Percentiles rank a stretch among this genome's conserved stretches.
phyloP scores from a whole-genome alignment of 106 monocot species.

The Dioscorea alata region DNA sequence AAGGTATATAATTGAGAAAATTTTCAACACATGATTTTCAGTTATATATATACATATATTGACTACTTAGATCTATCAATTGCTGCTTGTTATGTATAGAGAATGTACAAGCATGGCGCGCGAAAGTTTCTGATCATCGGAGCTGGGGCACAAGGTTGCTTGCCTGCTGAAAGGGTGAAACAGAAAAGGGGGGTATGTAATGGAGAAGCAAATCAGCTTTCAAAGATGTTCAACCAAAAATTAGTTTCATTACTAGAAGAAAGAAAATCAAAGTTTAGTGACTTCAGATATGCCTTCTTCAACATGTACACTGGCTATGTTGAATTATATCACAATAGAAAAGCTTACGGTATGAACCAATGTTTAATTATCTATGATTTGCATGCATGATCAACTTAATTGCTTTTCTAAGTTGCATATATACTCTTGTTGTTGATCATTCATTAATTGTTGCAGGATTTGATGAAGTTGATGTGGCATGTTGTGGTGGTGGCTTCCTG shows the following conservation, averaged over 20 bases:
- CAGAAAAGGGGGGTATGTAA: conserved; percentile 32
- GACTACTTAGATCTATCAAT: too few relatives aligned
- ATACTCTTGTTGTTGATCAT: not conserved
- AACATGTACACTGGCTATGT: conserved; percentile 7
- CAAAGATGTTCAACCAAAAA: conserved; percentile 15
- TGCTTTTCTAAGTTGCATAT: too few relatives aligned
- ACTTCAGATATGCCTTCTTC: conserved; percentile 60
- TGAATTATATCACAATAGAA: too few relatives aligned
- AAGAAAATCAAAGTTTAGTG: conserved; percentile 19
- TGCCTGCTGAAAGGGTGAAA: conserved; percentile 34
- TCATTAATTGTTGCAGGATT: conserved; percentile 19
- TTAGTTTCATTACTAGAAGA: conserved; percentile 23
- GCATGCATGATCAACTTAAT: too few relatives aligned
- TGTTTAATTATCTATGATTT: too few relatives aligned
- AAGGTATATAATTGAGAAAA: conserved; percentile 28
- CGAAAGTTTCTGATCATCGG: conserved; percentile 56
- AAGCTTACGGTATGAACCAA: conserved; percentile 27
- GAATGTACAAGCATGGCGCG: conserved; percentile 60
- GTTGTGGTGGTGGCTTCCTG: conserved; percentile 48
- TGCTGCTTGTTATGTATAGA: conserved; percentile 13
- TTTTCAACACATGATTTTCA: too few relatives aligned
- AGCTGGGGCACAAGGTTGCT: conserved; percentile 53
- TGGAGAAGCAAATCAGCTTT: conserved; percentile 24
- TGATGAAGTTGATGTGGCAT: conserved; percentile 40
- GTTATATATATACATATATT: too few relatives aligned